Evolutionary conservation across 352 stramenopile genomes (phyloP).

Genomic region (Pythium utonaiense): DNA sequence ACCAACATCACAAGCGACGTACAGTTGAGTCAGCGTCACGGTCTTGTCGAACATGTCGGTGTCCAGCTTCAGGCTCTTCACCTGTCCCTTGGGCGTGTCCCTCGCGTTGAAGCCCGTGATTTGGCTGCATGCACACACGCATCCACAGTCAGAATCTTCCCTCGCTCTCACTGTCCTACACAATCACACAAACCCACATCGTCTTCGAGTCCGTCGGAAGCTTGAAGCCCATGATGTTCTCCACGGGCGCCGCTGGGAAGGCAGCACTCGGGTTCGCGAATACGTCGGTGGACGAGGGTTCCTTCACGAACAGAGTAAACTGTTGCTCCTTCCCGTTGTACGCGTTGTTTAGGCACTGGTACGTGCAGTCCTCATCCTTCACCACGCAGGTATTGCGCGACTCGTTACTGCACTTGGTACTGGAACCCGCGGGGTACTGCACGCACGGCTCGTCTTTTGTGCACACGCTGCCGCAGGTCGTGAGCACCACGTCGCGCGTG

Average conservation of each 20-base stretch:
- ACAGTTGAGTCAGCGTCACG: conserved; percentile 42
- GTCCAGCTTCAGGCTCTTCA: conserved; percentile 50
- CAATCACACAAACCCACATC: too few species aligned
- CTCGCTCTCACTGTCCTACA: too few species aligned
- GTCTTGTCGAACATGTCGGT: conserved; percentile 42
- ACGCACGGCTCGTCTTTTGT: conserved; percentile 43
- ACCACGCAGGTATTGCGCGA: conserved; percentile 48
- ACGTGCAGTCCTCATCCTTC: conserved; percentile 48
- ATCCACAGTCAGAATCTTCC: too few species aligned
- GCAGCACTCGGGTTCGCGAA: conserved; percentile 25
- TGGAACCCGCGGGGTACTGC: conserved; percentile 40
- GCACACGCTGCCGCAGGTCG: conserved; percentile 41
- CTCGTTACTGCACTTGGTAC: conserved; percentile 38
- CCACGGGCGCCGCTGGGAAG: conserved; percentile 53
- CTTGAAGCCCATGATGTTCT: conserved; percentile 33
- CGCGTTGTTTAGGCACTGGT: conserved; percentile 81
- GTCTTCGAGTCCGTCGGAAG: conserved; percentile 38
- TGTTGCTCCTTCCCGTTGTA: too few species aligned
- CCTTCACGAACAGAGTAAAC: conserved; percentile 74
- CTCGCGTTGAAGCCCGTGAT: conserved; percentile 64
- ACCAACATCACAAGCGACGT: conserved; percentile 11
- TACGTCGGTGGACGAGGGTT: conserved; percentile 37
- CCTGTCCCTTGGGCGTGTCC: conserved; percentile 51
- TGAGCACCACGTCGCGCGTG: conserved; percentile 40
- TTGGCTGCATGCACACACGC: too few species aligned